These are phyloP conservation scores for Podospora didyma DNA, from an alignment of 495 filamentous ascomycete genomes.

Conservation along the genomic window DNA sequence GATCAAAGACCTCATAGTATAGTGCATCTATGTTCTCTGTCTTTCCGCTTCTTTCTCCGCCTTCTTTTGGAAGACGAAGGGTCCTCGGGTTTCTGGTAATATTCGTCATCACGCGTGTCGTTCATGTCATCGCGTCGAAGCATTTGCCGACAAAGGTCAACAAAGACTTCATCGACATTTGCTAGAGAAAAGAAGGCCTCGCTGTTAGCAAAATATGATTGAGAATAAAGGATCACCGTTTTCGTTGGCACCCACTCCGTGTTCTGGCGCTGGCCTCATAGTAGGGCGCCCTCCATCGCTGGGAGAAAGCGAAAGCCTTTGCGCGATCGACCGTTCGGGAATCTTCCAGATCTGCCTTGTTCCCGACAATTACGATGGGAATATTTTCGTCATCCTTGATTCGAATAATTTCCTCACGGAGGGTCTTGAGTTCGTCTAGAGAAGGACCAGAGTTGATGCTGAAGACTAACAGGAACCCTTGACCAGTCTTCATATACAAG, in stretches of 20 bases:
- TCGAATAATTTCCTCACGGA: conserved; percentile 92
- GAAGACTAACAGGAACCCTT: conserved; percentile 97
- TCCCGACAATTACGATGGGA: conserved; percentile 93
- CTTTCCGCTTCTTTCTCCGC: conserved; percentile 20
- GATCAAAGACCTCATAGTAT: conserved; percentile 29
- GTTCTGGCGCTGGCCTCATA: conserved; percentile 90
- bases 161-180: conserved; percentile 94
- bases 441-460: conserved; percentile 88
- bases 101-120: conserved; percentile 38
- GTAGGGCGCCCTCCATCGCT: conserved; percentile 89
- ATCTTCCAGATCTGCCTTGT: conserved; percentile 94
- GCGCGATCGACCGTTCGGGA: conserved; percentile 79
- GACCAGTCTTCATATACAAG: conserved; percentile 94
- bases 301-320: conserved; percentile 79
- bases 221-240: neutral
- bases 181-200: conserved; percentile 34
- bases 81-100: conserved; percentile 26
- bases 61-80: conserved; percentile 13
- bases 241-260: conserved; percentile 42
- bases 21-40: conserved; percentile 19
- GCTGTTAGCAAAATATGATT: neutral
- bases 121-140: conserved; percentile 63
- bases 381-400: conserved; percentile 93
- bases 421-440: conserved; percentile 77
- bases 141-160: conserved; percentile 90